Evolutionary conservation across 768 basidiomycete species (phyloP).

Genomic region (Lactarius quietus): DNA sequence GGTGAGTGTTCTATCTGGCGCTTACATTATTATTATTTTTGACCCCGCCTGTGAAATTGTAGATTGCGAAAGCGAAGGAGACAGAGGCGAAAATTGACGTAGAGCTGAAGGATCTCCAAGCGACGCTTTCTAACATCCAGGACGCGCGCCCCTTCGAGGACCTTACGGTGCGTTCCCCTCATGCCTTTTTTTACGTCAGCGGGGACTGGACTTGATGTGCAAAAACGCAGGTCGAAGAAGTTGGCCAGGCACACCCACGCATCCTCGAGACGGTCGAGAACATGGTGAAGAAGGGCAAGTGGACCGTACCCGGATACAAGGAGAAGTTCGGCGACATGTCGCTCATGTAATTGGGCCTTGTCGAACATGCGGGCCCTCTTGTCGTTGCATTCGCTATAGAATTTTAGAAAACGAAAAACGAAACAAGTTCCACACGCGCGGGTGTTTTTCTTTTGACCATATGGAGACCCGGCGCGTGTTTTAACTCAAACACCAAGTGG

Average conservation of each 20-base stretch:
- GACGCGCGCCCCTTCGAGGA: slow-evolving; percentile 97
- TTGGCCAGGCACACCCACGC: slow-evolving; percentile 89
- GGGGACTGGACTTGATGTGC: background rate
- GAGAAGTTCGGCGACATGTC: slow-evolving; percentile 97
- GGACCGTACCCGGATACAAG: slow-evolving; percentile 95
- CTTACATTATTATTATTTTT: background rate
- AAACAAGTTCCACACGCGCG: background rate
- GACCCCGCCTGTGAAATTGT: slow-evolving; percentile 1
- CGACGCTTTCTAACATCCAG: slow-evolving; percentile 94
- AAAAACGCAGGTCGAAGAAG: slow-evolving; percentile 68
- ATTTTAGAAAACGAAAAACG: slow-evolving; percentile 5
- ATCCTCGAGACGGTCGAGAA: slow-evolving; percentile 87
- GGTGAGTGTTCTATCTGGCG: slow-evolving; percentile 39
- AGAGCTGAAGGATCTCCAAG: slow-evolving; percentile 88
- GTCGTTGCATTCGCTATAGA: slow-evolving; percentile 7
- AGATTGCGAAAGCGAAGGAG: slow-evolving; percentile 88
- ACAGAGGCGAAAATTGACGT: slow-evolving; percentile 86
- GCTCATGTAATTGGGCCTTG: slow-evolving; percentile 59
- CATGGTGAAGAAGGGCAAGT: slow-evolving; percentile 97
- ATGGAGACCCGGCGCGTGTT: background rate
- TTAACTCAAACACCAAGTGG: background rate
- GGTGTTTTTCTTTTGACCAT: background rate
- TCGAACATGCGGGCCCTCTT: background rate
- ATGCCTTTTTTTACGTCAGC: background rate
- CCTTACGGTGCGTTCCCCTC: slow-evolving; percentile 66